Conservation (phyloP, 257 asterid species). For the Solanum etuberosum region DNA sequence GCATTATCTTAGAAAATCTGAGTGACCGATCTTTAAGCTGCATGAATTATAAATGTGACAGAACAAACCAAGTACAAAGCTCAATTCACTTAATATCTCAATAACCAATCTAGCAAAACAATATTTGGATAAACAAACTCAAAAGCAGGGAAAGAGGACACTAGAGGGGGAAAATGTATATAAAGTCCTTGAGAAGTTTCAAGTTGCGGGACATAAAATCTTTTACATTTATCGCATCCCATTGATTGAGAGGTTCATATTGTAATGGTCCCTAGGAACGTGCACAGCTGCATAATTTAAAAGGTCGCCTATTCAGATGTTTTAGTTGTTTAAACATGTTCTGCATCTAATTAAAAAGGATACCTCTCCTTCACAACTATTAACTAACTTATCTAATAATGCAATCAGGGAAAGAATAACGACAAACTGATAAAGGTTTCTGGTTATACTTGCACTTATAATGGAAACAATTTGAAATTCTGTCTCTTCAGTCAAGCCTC, state of each 20-base stretch:
- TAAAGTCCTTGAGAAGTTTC: background rate
- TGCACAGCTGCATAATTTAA: background rate
- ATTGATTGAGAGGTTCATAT: background rate
- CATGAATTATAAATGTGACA: slow-evolving; percentile 65
- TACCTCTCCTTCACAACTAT: background rate
- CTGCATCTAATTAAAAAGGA: background rate
- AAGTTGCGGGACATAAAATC: background rate
- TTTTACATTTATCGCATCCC: background rate
- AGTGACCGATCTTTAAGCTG: slow-evolving; percentile 46
- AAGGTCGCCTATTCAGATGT: background rate
- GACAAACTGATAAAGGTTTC: background rate
- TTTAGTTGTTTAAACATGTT: background rate
- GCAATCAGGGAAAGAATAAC: background rate
- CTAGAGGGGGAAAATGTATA: background rate
- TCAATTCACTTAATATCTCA: background rate
- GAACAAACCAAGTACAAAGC: background rate
- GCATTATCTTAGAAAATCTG: slow-evolving; percentile 51
- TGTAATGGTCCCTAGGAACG: background rate
- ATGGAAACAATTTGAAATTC: background rate
- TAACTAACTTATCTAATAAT: background rate
- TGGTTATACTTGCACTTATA: background rate
- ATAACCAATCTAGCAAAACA: background rate
- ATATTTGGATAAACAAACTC: background rate
- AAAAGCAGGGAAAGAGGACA: background rate
- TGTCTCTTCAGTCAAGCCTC: background rate